Conservation (phyloP, 2,329 filamentous ascomycete species). For the Zalaria obscura region DNA sequence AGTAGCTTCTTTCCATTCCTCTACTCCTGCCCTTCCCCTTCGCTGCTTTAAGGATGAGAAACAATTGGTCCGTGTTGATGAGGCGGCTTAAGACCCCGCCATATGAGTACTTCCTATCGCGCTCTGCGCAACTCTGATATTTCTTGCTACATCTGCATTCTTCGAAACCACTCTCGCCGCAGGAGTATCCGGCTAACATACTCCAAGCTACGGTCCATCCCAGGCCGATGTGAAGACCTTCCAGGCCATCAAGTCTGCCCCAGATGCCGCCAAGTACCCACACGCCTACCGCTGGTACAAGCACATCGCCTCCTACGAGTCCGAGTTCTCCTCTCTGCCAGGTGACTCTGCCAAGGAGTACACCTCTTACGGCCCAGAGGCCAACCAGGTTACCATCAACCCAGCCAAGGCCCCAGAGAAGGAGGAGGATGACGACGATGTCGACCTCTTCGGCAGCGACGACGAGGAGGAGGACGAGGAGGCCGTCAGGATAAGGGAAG, state of each 20-base stretch:
- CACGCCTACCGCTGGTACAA: constrained; percentile 97
- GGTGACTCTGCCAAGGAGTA: constrained; percentile 83
- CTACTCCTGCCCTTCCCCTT: constrained; percentile 12
- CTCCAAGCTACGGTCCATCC: constrained; percentile 49
- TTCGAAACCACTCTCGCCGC: not conserved
- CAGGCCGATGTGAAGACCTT: constrained; percentile 94
- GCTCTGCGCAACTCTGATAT: constrained; percentile 63
- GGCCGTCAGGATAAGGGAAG: constrained; percentile 70
- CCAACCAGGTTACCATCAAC: constrained; percentile 63
- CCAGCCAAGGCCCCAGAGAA: constrained; percentile 67
- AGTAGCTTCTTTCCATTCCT: constrained; percentile 25
- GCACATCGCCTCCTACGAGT: constrained; percentile 87
- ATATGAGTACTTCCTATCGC: constrained; percentile 64
- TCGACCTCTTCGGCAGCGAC: constrained; percentile 87
- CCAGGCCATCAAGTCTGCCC: constrained; percentile 70
- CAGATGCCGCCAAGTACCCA: constrained; percentile 76
- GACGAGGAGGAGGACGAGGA: constrained; percentile 90
- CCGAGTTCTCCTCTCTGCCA: constrained; percentile 79
- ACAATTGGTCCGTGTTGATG: constrained; percentile 90
- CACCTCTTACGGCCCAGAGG: constrained; percentile 84
- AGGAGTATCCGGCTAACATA: constrained; percentile 7
- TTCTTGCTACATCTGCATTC: constrained; percentile 2
- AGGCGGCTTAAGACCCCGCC: constrained; percentile 85
- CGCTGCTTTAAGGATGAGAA: constrained; percentile 56
- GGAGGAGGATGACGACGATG: constrained; percentile 59